Percentiles rank a stretch among this genome's conserved stretches.
phyloP scores from a whole-genome alignment of 768 basidiomycete genomes.

The Erythrobasidium yunnanense region DNA sequence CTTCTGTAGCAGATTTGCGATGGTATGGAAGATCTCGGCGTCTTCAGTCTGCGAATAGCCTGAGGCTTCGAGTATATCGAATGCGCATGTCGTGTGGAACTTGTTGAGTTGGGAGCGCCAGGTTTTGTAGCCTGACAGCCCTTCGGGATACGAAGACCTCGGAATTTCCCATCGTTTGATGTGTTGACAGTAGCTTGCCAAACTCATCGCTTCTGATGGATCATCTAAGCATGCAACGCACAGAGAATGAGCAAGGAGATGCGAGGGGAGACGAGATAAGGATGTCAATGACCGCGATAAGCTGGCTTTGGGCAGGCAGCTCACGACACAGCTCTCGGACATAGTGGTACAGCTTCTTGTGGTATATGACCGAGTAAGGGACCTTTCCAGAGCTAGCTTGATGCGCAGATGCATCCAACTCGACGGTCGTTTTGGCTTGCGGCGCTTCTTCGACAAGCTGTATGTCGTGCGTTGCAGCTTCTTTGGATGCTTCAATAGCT shows the following conservation, averaged over 20 bases:
- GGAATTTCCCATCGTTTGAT: slow-evolving; percentile 17
- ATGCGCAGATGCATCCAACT: not conserved
- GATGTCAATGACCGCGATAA: not conserved
- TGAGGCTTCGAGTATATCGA: not conserved
- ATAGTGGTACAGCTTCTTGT: not conserved
- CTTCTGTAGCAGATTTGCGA: slow-evolving; percentile 13
- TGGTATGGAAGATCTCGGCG: not conserved
- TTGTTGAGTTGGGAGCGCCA: slow-evolving; percentile 25
- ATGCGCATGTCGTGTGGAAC: not conserved
- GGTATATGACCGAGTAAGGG: slow-evolving; percentile 16
- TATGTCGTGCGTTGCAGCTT: not conserved
- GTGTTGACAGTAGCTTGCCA: slow-evolving; percentile 17
- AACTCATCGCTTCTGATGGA: slow-evolving; percentile 6
- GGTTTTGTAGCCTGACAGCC: slow-evolving; percentile 20
- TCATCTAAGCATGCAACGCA: not conserved
- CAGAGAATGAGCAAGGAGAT: not conserved
- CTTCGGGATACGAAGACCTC: slow-evolving; percentile 19
- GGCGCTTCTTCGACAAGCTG: not conserved
- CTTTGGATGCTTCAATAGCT: not conserved
- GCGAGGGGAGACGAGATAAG: not conserved
- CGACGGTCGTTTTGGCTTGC: slow-evolving; percentile 9
- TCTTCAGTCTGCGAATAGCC: slow-evolving; percentile 4
- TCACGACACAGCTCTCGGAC: not conserved
- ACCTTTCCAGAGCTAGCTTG: not conserved
- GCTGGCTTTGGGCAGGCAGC: not conserved